phyloP scores from a whole-genome alignment of 129 eudicot species.

The Glebionis coronaria region DNA sequence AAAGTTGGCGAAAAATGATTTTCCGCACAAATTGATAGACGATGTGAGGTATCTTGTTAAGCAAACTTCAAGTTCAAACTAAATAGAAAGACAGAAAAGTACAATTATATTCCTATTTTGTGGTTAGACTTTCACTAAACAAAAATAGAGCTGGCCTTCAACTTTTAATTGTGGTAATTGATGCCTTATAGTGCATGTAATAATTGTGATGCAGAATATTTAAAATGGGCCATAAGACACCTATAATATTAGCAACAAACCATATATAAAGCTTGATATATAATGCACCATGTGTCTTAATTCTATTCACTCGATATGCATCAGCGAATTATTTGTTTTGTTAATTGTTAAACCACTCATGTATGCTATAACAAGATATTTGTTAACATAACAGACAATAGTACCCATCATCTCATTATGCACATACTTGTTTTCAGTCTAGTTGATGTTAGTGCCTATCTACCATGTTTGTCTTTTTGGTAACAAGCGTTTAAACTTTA shows the following conservation, averaged over 20 bases:
- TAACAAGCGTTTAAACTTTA: background rate
- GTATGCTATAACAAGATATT: background rate
- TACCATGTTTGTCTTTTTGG: background rate
- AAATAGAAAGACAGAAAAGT: too few relatives aligned
- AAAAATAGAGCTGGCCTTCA: background rate
- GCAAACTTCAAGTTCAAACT: too few relatives aligned
- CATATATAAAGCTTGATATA: slow-evolving; percentile 28
- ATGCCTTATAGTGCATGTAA: slow-evolving; percentile 14
- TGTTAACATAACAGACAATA: background rate
- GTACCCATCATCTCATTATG: background rate
- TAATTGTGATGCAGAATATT: slow-evolving; percentile 23
- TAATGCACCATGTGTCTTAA: slow-evolving; percentile 34
- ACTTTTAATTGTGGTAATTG: slow-evolving; percentile 3
- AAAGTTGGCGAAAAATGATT: too few relatives aligned
- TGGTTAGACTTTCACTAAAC: background rate
- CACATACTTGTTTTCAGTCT: background rate
- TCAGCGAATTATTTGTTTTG: slow-evolving; percentile 9
- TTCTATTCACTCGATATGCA: slow-evolving; percentile 19
- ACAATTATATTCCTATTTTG: too few relatives aligned
- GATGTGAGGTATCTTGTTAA: too few relatives aligned
- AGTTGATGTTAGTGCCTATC: background rate
- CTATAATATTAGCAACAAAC: slow-evolving; percentile 27
- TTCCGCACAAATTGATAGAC: too few relatives aligned
- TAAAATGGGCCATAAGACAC: slow-evolving; percentile 33
- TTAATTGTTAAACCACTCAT: slow-evolving; percentile 2